Conservation (phyloP, 805 yeast species). For the Candida saitoana region DNA sequence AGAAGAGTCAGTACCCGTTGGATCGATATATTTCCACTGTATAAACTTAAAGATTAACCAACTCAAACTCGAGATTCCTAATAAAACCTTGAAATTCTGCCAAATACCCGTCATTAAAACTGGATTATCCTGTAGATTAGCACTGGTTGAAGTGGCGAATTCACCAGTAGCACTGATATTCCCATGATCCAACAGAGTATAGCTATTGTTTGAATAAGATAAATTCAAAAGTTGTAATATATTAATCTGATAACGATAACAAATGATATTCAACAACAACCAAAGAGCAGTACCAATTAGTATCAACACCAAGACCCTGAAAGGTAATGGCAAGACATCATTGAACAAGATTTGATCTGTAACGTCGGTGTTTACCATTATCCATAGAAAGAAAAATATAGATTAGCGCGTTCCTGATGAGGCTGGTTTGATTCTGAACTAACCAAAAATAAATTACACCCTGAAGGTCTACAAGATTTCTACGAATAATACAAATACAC, state of each 20-base stretch:
- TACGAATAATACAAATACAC: background rate
- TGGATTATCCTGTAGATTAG: slow-evolving; percentile 28
- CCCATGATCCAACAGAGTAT: slow-evolving; percentile 20
- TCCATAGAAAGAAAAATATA: too few relatives aligned
- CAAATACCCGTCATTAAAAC: slow-evolving; percentile 32
- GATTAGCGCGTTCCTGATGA: too few relatives aligned
- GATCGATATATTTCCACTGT: slow-evolving; percentile 16
- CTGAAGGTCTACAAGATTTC: background rate
- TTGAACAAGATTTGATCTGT: slow-evolving; percentile 19
- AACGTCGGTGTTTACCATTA: slow-evolving; percentile 9
- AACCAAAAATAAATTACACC: too few relatives aligned
- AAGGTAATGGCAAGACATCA: slow-evolving; percentile 35
- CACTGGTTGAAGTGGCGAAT: slow-evolving; percentile 24
- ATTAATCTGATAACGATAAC: slow-evolving; percentile 41
- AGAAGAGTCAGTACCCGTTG: background rate
- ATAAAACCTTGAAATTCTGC: slow-evolving; percentile 24
- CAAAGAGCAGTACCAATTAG: slow-evolving; percentile 52
- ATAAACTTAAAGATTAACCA: slow-evolving; percentile 19
- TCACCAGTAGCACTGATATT: slow-evolving; percentile 25
- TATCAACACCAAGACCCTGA: slow-evolving; percentile 45
- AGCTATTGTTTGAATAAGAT: slow-evolving; percentile 37
- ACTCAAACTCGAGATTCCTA: slow-evolving; percentile 20
- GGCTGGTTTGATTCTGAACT: too few relatives aligned
- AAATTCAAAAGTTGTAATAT: slow-evolving; percentile 40
- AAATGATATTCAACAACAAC: slow-evolving; percentile 42